Evolutionary conservation across 306 rosid species (phyloP).

Genomic region (Casuarina glauca): DNA sequence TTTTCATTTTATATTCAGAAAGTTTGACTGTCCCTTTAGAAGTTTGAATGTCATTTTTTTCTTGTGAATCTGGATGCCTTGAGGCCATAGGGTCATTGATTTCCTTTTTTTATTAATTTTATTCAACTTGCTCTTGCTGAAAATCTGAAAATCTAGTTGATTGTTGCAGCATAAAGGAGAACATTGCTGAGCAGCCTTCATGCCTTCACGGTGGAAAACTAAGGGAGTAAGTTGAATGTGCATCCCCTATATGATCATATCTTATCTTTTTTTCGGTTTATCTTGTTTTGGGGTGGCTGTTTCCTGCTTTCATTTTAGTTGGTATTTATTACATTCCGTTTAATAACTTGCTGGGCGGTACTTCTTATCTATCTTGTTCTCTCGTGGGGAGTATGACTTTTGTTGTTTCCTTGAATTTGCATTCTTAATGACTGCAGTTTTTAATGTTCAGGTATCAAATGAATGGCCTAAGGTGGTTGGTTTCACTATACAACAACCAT

Average conservation of each 20-base stretch:
- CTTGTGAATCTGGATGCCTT: constrained; percentile 19
- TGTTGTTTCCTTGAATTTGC: constrained; percentile 16
- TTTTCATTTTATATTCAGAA: neutral
- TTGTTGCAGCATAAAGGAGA: constrained; percentile 86
- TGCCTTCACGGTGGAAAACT: constrained; percentile 77
- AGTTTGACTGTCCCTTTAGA: neutral
- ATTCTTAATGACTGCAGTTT: constrained; percentile 33
- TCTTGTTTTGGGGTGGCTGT: constrained; percentile 13
- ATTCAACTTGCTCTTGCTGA: neutral
- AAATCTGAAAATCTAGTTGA: constrained; percentile 20
- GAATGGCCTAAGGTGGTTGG: constrained; percentile 99
- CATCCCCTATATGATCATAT: constrained; percentile 13
- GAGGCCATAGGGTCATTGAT: constrained; percentile 21
- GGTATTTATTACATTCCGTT: constrained; percentile 1
- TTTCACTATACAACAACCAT: constrained; percentile 93
- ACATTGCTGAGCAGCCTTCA: constrained; percentile 84
- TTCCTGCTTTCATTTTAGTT: neutral
- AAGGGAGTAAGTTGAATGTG: constrained; percentile 77
- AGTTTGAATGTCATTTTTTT: neutral
- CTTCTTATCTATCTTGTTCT: constrained; percentile 13
- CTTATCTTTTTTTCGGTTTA: neutral
- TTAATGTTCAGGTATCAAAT: constrained; percentile 82
- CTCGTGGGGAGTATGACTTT: neutral
- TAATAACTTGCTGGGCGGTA: constrained; percentile 5
- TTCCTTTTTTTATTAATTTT: neutral